Conservation (phyloP, 2,329 filamentous ascomycete species). For the Venturia nashicola region DNA sequence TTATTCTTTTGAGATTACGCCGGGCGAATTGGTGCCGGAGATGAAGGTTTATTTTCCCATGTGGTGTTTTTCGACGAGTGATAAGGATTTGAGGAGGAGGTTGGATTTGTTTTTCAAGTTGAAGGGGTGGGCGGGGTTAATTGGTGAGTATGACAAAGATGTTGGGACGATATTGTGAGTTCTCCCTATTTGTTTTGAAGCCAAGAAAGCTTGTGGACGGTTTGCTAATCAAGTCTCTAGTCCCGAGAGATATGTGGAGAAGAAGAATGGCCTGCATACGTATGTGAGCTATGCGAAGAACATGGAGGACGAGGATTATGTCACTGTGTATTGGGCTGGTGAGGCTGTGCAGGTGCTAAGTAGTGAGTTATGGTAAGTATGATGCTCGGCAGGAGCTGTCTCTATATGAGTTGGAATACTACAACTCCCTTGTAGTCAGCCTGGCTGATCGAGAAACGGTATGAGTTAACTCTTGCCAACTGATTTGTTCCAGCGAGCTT, state of each 20-base stretch:
- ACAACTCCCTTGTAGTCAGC: not conserved
- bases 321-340: not conserved
- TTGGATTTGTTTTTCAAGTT: not conserved
- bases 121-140: not conserved
- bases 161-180: not conserved
- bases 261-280: not conserved
- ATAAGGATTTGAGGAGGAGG: not conserved
- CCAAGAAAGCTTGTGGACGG: no score
- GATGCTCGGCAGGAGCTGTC: not conserved
- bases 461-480: no score
- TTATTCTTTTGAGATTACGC: conserved; percentile 1
- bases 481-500: no score
- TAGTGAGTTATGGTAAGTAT: not conserved
- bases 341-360: not conserved
- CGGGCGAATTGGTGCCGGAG: not conserved
- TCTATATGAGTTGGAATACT: not conserved
- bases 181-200: not conserved
- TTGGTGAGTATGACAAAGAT: not conserved
- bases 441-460: no score
- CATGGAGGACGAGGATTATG: not conserved
- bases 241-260: not conserved
- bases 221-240: not conserved
- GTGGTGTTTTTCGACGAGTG: not conserved
- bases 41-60: not conserved
- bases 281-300: not conserved